Conservation (phyloP, 441 rosid genomes). For the Geranium incanum region DNA sequence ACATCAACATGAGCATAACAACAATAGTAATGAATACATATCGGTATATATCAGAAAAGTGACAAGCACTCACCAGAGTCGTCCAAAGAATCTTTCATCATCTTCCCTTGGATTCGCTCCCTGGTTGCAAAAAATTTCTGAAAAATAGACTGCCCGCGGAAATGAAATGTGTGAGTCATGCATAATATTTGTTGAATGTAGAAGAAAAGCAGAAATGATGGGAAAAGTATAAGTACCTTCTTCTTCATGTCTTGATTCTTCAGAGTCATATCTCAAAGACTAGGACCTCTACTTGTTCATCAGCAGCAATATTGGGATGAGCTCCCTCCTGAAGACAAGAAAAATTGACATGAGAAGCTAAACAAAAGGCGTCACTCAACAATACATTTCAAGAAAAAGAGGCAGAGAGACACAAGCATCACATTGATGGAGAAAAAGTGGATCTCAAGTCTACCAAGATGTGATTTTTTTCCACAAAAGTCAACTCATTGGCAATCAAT, state of each 20-base stretch:
- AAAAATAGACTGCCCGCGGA: conserved; percentile 32
- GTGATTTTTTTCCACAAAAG: conserved; percentile 25
- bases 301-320: conserved; percentile 8
- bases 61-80: conserved; percentile 28
- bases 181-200: not conserved
- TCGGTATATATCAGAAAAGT: not conserved
- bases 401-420: not conserved
- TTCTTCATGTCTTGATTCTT: conserved; percentile 32
- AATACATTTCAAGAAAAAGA: too few relatives aligned
- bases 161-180: not conserved
- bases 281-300: conserved; percentile 17
- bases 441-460: conserved; percentile 14
- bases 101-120: conserved; percentile 21
- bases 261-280: conserved; percentile 20
- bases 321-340: not conserved
- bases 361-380: not conserved
- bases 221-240: conserved; percentile 24
- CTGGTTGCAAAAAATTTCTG: conserved; percentile 29
- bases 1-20: not conserved
- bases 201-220: not conserved
- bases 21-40: not conserved
- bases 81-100: conserved; percentile 21
- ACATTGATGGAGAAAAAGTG: conserved; percentile 4
- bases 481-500: conserved; percentile 20
- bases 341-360: not conserved